Percentiles rank a stretch among this genome's conserved stretches.
Evolutionary conservation across 306 rosid genomes (phyloP).

Genomic region (Sicyos baderoa): DNA sequence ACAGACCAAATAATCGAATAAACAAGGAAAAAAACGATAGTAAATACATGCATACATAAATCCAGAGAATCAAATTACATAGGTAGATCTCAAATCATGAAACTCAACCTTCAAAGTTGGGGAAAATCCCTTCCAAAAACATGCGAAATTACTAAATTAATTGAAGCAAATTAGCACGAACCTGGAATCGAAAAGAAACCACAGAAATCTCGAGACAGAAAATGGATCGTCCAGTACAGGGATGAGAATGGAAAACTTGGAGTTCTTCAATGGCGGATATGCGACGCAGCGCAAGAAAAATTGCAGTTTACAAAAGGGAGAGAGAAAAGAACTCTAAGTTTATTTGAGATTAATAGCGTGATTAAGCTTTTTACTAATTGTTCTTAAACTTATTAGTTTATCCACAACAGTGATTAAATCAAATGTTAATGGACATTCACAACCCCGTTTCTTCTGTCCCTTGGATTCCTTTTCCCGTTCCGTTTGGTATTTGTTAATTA

Average conservation of each 20-base stretch:
- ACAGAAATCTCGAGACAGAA: not conserved
- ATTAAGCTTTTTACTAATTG: not conserved
- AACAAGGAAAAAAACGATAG: not conserved
- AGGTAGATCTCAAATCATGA: not conserved
- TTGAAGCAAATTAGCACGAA: not conserved
- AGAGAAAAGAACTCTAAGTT: slow-evolving; percentile 7
- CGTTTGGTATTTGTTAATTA: not conserved
- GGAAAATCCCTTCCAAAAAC: not conserved
- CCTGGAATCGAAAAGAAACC: not conserved
- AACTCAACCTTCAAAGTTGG: not conserved
- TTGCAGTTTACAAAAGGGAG: not conserved
- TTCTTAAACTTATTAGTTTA: not conserved
- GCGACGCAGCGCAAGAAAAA: not conserved
- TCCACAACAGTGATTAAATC: not conserved
- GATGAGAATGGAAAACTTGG: not conserved
- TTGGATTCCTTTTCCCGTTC: not conserved
- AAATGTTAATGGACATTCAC: not conserved
- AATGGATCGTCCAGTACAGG: not conserved
- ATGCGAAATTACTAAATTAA: not conserved
- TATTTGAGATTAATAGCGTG: not conserved
- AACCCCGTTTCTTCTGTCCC: not conserved
- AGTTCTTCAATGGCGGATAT: not conserved
- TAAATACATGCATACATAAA: not conserved
- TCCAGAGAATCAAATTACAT: not conserved
- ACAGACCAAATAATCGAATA: not conserved